phyloP scores from a whole-genome alignment of 2,329 filamentous ascomycete species.

The Lecanicillium sp. region DNA sequence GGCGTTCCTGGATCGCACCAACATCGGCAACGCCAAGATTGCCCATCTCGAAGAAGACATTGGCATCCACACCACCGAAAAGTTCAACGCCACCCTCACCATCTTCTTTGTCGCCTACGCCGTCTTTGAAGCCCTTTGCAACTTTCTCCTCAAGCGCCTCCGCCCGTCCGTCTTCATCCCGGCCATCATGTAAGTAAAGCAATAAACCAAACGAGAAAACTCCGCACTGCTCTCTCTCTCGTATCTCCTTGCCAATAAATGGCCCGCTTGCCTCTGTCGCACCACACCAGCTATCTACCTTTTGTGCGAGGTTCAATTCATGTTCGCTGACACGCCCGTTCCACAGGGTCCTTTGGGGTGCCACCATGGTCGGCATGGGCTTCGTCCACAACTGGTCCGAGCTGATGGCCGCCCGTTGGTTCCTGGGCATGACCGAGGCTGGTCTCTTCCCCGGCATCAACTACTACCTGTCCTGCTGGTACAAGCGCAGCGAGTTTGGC shows the following conservation, averaged over 20 bases:
- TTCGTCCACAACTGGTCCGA: slow-evolving; percentile 56
- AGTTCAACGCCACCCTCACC: slow-evolving; percentile 70
- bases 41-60: slow-evolving; percentile 49
- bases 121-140: slow-evolving; percentile 70
- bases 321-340: neutral
- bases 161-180: slow-evolving; percentile 75
- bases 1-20: slow-evolving; percentile 68
- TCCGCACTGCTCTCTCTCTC: too few relatives aligned
- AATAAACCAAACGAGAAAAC: neutral
- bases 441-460: slow-evolving; percentile 71
- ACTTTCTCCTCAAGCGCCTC: slow-evolving; percentile 69
- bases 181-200: slow-evolving; percentile 61
- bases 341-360: slow-evolving; percentile 54
- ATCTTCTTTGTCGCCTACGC: slow-evolving; percentile 86
- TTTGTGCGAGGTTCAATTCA: too few relatives aligned
- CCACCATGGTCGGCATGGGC: slow-evolving; percentile 62
- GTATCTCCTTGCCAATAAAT: too few relatives aligned
- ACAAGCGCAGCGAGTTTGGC: slow-evolving; percentile 70
- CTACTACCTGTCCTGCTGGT: slow-evolving; percentile 82
- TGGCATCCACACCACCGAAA: slow-evolving; percentile 44
- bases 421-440: slow-evolving; percentile 66
- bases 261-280: too few relatives aligned
- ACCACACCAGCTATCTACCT: too few relatives aligned
- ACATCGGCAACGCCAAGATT: slow-evolving; percentile 66
- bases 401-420: slow-evolving; percentile 60